Conservation (phyloP, 1,284 basidiomycete species). For the Fomes fomentarius region DNA sequence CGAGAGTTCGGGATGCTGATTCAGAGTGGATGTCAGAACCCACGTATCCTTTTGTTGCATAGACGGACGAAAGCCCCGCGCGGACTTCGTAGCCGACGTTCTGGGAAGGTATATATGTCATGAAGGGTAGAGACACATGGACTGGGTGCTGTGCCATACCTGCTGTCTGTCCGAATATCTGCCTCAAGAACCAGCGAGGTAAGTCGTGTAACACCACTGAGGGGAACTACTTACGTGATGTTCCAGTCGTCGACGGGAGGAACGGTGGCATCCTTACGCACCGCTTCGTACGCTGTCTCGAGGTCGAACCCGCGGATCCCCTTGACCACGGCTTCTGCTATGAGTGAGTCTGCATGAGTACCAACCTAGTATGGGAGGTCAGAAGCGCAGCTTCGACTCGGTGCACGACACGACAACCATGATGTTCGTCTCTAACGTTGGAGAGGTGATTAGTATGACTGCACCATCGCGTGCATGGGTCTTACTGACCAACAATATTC, state of each 20-base stretch:
- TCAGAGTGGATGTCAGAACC: conserved; percentile 82
- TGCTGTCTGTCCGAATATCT: conserved; percentile 80
- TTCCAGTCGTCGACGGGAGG: conserved; percentile 66
- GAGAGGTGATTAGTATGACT: background rate
- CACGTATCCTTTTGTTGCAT: conserved; percentile 73
- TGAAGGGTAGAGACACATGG: background rate
- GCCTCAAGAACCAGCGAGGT: too few species aligned
- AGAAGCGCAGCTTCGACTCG: background rate
- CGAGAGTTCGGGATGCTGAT: conserved; percentile 75
- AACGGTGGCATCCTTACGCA: conserved; percentile 74
- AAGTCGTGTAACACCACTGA: too few species aligned
- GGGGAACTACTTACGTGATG: conserved; percentile 48
- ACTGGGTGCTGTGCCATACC: conserved; percentile 36
- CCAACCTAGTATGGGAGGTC: conserved; percentile 50
- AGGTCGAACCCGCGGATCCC: conserved; percentile 66
- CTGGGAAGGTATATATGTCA: too few species aligned
- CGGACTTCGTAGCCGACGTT: conserved; percentile 82
- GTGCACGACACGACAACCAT: conserved; percentile 45
- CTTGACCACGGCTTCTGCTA: conserved; percentile 78
- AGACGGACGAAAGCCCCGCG: conserved; percentile 75
- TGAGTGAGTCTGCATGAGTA: conserved; percentile 80
- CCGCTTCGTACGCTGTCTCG: conserved; percentile 73
- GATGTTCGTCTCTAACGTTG: conserved; percentile 63
- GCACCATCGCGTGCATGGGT: conserved; percentile 8
- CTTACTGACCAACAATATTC: conserved; percentile 68